A percentile compares a stretch with the other conserved stretches of the same genome.
These are phyloP conservation scores for Pseudophaeomoniella oleicola DNA, from an alignment of 2,329 filamentous ascomycete genomes.

Conservation along the genomic window DNA sequence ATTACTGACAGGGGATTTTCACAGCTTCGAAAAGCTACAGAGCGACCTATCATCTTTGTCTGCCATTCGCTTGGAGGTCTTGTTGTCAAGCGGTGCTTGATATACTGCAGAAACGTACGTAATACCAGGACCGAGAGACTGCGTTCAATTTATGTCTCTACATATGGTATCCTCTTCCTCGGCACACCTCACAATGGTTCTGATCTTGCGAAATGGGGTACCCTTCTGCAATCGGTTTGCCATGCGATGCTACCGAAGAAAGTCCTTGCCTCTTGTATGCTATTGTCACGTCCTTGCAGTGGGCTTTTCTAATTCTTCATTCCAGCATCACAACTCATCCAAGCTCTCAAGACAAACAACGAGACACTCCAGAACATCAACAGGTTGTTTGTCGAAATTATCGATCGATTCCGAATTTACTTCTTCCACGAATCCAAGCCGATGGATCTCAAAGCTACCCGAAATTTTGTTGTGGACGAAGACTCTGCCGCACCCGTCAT, in stretches of 20 bases:
- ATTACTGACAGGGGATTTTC: background rate
- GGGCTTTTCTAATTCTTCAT: background rate
- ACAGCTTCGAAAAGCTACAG: slow-evolving; percentile 31
- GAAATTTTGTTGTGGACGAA: slow-evolving; percentile 52
- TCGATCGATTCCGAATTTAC: slow-evolving; percentile 56
- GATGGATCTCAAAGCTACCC: slow-evolving; percentile 52
- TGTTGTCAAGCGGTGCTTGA: slow-evolving; percentile 53
- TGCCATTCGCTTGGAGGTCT: slow-evolving; percentile 62
- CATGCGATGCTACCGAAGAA: slow-evolving; percentile 49
- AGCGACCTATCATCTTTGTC: slow-evolving; percentile 61
- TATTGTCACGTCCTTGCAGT: background rate
- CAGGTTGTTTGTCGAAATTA: slow-evolving; percentile 55
- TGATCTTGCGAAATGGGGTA: slow-evolving; percentile 53
- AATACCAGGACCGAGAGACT: slow-evolving; percentile 47
- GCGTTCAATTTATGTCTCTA: slow-evolving; percentile 57
- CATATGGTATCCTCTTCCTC: slow-evolving; percentile 62
- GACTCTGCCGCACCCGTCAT: slow-evolving; percentile 54
- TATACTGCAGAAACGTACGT: slow-evolving; percentile 50
- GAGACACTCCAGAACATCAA: slow-evolving; percentile 64
- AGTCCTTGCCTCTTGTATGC: slow-evolving; percentile 44
- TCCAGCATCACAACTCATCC: slow-evolving; percentile 47
- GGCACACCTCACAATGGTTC: slow-evolving; percentile 63
- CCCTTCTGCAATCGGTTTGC: slow-evolving; percentile 53
- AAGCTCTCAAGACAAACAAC: slow-evolving; percentile 57
- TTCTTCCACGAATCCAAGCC: slow-evolving; percentile 65